Evolutionary conservation across 257 asterid genomes (phyloP).

Genomic region (Jacaranda mimosifolia): DNA sequence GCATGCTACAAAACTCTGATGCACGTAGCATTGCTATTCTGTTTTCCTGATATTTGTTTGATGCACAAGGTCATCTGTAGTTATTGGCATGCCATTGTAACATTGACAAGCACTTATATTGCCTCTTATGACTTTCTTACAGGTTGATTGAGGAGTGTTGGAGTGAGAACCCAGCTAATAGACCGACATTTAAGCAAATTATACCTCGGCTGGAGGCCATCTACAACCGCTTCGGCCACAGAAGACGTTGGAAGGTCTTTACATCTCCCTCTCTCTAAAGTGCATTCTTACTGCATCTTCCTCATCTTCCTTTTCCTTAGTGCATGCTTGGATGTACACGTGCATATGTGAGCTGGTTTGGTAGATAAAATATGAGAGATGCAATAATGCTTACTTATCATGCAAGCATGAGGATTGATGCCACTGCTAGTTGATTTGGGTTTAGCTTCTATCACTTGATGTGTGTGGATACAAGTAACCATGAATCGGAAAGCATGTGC

Average conservation of each 20-base stretch:
- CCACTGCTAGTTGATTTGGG: too few relatives aligned
- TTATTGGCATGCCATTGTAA: not conserved
- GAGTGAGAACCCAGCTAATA: constrained; percentile 69
- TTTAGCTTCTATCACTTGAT: too few relatives aligned
- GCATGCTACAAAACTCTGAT: too few relatives aligned
- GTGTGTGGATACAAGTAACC: too few relatives aligned
- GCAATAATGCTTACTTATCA: too few relatives aligned
- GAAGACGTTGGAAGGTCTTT: constrained; percentile 88
- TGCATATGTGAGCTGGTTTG: too few relatives aligned
- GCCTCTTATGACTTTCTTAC: constrained; percentile 28
- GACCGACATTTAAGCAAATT: constrained; percentile 89
- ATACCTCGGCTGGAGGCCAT: constrained; percentile 81
- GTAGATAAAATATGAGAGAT: too few relatives aligned
- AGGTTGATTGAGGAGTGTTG: constrained; percentile 95
- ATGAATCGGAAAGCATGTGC: too few relatives aligned
- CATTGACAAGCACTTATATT: not conserved
- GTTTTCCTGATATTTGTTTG: not conserved
- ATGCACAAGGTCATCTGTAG: not conserved
- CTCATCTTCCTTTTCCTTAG: not conserved
- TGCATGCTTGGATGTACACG: too few relatives aligned
- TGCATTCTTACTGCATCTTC: not conserved
- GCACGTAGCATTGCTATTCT: too few relatives aligned
- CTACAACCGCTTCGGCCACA: constrained; percentile 69
- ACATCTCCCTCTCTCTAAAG: not conserved
- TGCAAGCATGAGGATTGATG: too few relatives aligned